Conservation (phyloP, 2,329 filamentous ascomycete genomes). For the Parasarocladium wereldwijsianum region DNA sequence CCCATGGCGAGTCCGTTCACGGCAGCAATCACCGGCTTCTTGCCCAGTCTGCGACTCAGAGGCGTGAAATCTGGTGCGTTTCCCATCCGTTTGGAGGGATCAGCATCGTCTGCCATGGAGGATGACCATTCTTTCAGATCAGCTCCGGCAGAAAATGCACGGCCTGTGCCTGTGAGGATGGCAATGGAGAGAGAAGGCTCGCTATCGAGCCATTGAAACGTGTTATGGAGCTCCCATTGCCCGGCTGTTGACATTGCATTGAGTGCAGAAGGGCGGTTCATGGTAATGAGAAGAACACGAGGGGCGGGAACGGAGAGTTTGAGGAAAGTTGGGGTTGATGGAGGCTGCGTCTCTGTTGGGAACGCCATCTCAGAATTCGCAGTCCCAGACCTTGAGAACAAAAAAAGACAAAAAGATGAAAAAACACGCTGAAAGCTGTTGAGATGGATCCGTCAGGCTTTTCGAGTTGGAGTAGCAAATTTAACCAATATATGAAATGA, state of each 20-base stretch:
- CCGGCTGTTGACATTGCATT: conserved; percentile 25
- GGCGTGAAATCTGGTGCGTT: conserved; percentile 22
- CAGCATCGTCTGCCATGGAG: conserved; percentile 6
- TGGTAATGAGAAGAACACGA: conserved; percentile 34
- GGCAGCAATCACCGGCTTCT: conserved; percentile 41
- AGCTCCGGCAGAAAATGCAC: conserved; percentile 35
- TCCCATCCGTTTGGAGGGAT: conserved; percentile 7
- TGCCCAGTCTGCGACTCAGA: conserved; percentile 32
- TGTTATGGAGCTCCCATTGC: conserved; percentile 28
- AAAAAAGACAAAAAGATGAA: too few species aligned
- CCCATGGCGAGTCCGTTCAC: conserved; percentile 40
- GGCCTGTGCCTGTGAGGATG: conserved; percentile 31
- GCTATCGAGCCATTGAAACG: conserved; percentile 34
- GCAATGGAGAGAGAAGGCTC: conserved; percentile 29
- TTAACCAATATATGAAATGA: too few species aligned
- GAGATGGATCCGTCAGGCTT: too few species aligned
- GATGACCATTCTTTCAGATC: conserved; percentile 35
- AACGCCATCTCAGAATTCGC: too few species aligned
- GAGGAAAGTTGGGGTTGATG: conserved; percentile 5
- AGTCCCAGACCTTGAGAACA: too few species aligned
- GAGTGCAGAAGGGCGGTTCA: conserved; percentile 31
- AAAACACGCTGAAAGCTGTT: too few species aligned
- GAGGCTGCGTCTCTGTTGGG: conserved; percentile 4
- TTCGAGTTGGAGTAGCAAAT: too few species aligned
- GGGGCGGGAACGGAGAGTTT: conserved; percentile 28